Evolutionary conservation across 805 yeast genomes (phyloP), one percentile per base, ranked within the genome.

Genomic region (Spathaspora boniae): DNA sequence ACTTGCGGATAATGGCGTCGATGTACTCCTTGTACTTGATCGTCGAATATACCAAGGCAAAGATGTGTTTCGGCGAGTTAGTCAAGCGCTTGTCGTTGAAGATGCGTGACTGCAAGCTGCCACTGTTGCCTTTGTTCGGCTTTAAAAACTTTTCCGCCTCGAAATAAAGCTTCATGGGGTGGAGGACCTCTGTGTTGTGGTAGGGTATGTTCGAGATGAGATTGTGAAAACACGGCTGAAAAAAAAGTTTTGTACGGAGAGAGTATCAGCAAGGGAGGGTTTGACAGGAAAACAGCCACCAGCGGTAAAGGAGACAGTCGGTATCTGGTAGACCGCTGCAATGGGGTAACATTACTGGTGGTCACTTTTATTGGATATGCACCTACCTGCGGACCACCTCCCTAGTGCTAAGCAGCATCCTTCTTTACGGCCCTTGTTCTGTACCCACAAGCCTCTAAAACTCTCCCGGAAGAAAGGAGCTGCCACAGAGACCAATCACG

Each of bases 31-130:
- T 78, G 57, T 80, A 86, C 52, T 75, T 80, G 51, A 87, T 62
- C 1, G 96, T 78, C 4, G 95, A 84, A 21, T 79, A 69, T 16
- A 88, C 87, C 18, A 91, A 62, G 0, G 97, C 98, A 65, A 70
- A 87, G 2, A 89, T 62, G 53, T 91, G 96, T 50, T 84, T 86
- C 1, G 97, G 95, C 40, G 87, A 77, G 42, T 56, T 60, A 17
- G 53, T 43, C 17, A 62, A 42, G 26, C 42, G 45, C 36, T 48
- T 48, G 33, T 64, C 64, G 37, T 51, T 54, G 51, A 67, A 67
- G 24, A 67, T 62, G 11, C 70, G 55, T 27, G 57, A 53, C 43
- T 67, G 68, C 15, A 67, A 43, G 20, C 60, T 52, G 4, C 68
- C 67, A 19, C 33, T 54, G 12, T 46, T 48, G 8, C 16, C 12